phyloP scores from a whole-genome alignment of 2,329 filamentous ascomycete genomes.

The Apiospora arundinis region DNA sequence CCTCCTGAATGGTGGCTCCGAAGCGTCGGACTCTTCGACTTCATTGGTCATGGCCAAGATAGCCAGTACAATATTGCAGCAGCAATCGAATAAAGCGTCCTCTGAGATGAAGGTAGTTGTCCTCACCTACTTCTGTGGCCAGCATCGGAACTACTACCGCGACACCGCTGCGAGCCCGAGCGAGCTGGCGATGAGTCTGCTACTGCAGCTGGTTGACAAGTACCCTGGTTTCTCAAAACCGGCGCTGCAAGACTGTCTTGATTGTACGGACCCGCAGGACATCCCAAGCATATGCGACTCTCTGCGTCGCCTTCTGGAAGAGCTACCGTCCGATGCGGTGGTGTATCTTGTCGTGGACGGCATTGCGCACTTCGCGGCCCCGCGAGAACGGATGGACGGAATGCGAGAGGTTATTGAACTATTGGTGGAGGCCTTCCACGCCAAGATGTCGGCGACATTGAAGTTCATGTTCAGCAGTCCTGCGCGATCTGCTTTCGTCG shows the following conservation, averaged over 20 bases:
- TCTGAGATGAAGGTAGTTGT: not conserved
- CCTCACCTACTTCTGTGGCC: not conserved
- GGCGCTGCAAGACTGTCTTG: not conserved
- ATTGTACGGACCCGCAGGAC: not conserved
- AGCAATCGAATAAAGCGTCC: no score
- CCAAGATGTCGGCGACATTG: not conserved
- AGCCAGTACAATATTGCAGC: not conserved
- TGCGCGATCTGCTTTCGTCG: not conserved
- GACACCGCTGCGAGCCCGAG: not conserved
- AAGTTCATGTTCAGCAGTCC: not conserved
- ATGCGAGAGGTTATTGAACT: not conserved
- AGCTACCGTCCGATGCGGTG: not conserved
- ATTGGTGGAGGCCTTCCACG: not conserved
- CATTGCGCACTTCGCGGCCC: not conserved
- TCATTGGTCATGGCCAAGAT: slow-evolving; percentile 2
- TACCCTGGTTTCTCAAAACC: not conserved
- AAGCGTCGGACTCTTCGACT: not conserved
- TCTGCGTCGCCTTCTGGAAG: not conserved
- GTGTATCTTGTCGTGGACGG: not conserved
- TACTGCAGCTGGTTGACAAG: slow-evolving; percentile 9
- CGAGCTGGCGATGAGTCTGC: slow-evolving; percentile 11
- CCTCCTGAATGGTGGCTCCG: slow-evolving; percentile 1
- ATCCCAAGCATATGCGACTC: not conserved
- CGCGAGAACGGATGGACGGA: not conserved
- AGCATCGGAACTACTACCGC: not conserved